Evolutionary conservation across 495 filamentous ascomycete genomes (phyloP), one percentile per base, ranked within the genome.

Genomic region (Xylaria curta): DNA sequence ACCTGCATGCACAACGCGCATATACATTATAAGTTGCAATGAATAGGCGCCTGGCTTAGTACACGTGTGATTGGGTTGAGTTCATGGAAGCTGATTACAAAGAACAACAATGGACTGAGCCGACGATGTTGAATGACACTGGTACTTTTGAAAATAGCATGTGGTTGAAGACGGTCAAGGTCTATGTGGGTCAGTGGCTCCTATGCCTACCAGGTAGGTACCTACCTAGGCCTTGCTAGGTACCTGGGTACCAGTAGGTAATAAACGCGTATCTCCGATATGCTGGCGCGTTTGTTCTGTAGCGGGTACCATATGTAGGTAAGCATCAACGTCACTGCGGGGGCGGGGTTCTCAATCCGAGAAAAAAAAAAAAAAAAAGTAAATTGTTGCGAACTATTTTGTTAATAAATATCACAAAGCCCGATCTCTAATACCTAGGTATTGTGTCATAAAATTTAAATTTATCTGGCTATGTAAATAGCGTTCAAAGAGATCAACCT

Each of bases 271-370:
- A 28, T 38, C 31, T 60, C 28, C 21, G 36, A 19, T 28, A 44
- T 44, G 38, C 38, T 6, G 26, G 61, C 61, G 61, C 61, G 61
- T 64, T 49, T 26, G 44, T 64, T 64, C 38, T 24, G n/a, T n/a
- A n/a, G n/a, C n/a, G n/a, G 17, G 65, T 67, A 40, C n/a, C 31
- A n/a, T n/a, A n/a, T n/a, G n/a, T 58, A 68, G 0, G 12, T 68
- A 59, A 66, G n/a, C 28, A 15, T 19, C 47, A 64, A 70, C 68
- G 59, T 70, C 68, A 56, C 59, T 64, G 68, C 68, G 68, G 68
- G 68, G 68, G 68, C 59, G 68, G 68, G 68, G 68, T 64, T 56
- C 36, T 56, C 36, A 31, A 42, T 31, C 21, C 38, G 15, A 47
- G 12, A 4, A 17, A 17, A 46, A 6, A 58, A 40, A 42, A 4